Conservation (phyloP, 1,284 basidiomycete species). For the Cryptococcus deneoformans region DNA sequence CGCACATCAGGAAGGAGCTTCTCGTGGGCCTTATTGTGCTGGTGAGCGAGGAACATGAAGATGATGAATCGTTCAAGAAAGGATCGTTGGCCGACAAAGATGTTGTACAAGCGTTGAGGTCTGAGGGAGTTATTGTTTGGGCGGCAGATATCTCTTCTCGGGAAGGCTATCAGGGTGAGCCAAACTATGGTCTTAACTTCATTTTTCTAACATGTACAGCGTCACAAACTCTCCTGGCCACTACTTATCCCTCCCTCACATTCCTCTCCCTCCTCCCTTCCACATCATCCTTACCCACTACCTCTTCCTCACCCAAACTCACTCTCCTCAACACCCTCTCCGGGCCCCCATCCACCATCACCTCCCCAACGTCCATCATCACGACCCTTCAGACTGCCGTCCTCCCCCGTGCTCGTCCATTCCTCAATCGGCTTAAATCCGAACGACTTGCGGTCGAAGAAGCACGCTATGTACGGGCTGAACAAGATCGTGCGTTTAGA, state of each 20-base stretch:
- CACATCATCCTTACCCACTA: constrained; percentile 11
- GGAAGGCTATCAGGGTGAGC: constrained; percentile 78
- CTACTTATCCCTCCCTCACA: constrained; percentile 87
- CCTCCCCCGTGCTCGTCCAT: constrained; percentile 72
- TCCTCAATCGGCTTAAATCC: constrained; percentile 61
- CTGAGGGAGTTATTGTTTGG: constrained; percentile 75
- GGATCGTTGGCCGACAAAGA: constrained; percentile 70
- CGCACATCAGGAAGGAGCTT: constrained; percentile 65
- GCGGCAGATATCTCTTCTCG: constrained; percentile 75
- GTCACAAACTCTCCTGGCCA: constrained; percentile 77
- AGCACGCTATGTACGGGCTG: constrained; percentile 67
- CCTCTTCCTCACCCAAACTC: constrained; percentile 55
- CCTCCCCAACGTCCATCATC: constrained; percentile 62
- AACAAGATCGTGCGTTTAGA: constrained; percentile 76
- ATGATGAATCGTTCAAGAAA: constrained; percentile 82
- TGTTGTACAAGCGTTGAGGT: constrained; percentile 64
- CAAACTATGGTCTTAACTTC: not conserved
- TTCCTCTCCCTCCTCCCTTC: constrained; percentile 80
- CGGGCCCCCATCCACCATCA: constrained; percentile 62
- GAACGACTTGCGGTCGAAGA: constrained; percentile 57
- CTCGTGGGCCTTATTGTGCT: constrained; percentile 77
- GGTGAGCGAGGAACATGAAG: constrained; percentile 88
- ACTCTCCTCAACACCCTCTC: constrained; percentile 80
- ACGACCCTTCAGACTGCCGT: constrained; percentile 66
- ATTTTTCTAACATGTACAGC: constrained; percentile 52